Evolutionary conservation across 805 yeast species (phyloP).

Genomic region (Yarrowia sp.): DNA sequence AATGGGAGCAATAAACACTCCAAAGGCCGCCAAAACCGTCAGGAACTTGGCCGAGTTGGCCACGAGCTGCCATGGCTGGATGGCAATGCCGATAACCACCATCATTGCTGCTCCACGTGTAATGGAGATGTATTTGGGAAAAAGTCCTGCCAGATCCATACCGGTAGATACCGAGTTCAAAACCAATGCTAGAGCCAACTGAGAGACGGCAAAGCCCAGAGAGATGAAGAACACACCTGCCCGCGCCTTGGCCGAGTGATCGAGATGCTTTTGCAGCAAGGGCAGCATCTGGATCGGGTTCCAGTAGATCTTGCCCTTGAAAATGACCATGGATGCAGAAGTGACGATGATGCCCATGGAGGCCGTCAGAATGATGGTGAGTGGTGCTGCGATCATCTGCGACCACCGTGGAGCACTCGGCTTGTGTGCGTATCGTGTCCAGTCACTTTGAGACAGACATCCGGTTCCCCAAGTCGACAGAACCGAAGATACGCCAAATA

Average conservation of each 20-base stretch:
- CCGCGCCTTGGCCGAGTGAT: conserved; percentile 53
- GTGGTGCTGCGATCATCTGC: conserved; percentile 50
- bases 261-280: conserved; percentile 53
- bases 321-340: conserved; percentile 54
- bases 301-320: conserved; percentile 55
- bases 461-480: conserved; percentile 54
- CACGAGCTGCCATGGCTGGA: conserved; percentile 55
- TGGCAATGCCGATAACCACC: conserved; percentile 48
- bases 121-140: conserved; percentile 55
- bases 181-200: conserved; percentile 42
- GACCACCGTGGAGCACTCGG: conserved; percentile 54
- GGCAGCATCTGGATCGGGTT: conserved; percentile 54
- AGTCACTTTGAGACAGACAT: conserved; percentile 55
- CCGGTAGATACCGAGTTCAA: conserved; percentile 58
- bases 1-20: conserved; percentile 54
- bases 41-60: conserved; percentile 52
- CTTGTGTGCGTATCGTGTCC: conserved; percentile 53
- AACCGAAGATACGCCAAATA: conserved; percentile 53
- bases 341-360: conserved; percentile 57
- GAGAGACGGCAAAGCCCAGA: conserved; percentile 39
- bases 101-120: conserved; percentile 57
- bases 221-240: conserved; percentile 59
- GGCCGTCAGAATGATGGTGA: conserved; percentile 56
- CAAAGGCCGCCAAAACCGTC: conserved; percentile 51
- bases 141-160: conserved; percentile 58